Percentiles rank a stretch among this genome's conserved stretches.
These are phyloP conservation scores for Mycena kentingensis DNA, from an alignment of 768 basidiomycete species.

Conservation along the genomic window DNA sequence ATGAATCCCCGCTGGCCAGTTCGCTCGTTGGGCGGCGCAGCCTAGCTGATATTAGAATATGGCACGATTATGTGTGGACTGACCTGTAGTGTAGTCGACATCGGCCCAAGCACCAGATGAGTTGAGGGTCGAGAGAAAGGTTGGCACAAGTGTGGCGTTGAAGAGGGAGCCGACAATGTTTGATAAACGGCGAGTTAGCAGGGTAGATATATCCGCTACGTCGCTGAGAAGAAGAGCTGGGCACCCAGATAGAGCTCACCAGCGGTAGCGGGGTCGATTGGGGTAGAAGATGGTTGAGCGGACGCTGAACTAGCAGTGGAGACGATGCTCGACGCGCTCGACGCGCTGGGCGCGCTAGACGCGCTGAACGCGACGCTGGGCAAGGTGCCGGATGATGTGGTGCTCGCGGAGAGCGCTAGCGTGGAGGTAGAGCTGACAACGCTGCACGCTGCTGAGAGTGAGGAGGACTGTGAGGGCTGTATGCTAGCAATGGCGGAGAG, in stretches of 20 bases:
- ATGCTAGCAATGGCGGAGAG: background rate
- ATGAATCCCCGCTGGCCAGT: constrained; percentile 68
- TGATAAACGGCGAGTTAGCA: constrained; percentile 40
- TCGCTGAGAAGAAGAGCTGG: no score
- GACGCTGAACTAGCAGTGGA: background rate
- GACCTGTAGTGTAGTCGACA: constrained; percentile 55
- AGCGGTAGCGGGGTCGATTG: constrained; percentile 22
- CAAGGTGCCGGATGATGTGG: background rate
- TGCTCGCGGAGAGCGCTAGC: background rate
- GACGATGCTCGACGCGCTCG: no score
- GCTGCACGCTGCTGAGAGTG: constrained; percentile 50
- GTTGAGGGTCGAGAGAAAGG: constrained; percentile 48
- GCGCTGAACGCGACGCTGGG: background rate
- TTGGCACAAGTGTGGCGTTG: no score
- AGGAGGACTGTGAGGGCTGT: constrained; percentile 44
- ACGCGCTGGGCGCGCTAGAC: constrained; percentile 1
- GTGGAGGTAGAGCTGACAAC: constrained; percentile 34
- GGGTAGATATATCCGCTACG: constrained; percentile 35
- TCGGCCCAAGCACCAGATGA: constrained; percentile 59
- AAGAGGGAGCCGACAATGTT: constrained; percentile 44
- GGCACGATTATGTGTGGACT: no score
- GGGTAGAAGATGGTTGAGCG: background rate
- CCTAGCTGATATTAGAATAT: no score
- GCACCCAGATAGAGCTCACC: no score
- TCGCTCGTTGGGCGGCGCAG: constrained; percentile 61